Conservation (phyloP, 805 yeast species). For the Kodamaea neixiangensis region DNA sequence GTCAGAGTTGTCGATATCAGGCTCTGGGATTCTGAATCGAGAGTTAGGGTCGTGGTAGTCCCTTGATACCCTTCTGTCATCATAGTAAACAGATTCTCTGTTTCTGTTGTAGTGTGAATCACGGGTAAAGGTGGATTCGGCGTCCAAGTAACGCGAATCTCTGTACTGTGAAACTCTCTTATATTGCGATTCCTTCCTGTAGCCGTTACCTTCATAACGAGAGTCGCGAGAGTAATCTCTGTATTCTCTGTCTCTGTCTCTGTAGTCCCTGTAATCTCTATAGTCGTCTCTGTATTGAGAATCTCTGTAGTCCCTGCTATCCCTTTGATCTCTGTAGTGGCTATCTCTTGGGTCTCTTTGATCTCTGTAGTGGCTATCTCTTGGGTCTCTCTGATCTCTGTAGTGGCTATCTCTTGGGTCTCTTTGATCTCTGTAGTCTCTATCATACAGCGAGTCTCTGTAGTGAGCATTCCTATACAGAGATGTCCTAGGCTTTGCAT, state of each 20-base stretch:
- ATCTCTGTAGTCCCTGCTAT: neutral
- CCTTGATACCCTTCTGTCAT: conserved; percentile 23
- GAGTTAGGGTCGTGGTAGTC: conserved; percentile 19
- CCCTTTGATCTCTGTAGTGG: conserved; percentile 4
- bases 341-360: neutral
- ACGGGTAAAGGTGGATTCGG: neutral
- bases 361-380: neutral
- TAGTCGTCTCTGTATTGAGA: neutral
- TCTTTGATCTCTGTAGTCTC: conserved; percentile 4
- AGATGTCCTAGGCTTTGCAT: conserved; percentile 8
- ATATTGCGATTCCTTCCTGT: conserved; percentile 4
- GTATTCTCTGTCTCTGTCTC: neutral
- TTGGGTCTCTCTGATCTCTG: conserved; percentile 9
- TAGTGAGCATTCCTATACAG: conserved; percentile 6
- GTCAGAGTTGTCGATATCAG: conserved; percentile 34
- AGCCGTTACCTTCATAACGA: neutral
- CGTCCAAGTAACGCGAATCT: conserved; percentile 9
- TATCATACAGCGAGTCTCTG: neutral
- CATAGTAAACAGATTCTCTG: conserved; percentile 37
- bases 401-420: neutral
- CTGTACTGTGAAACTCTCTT: conserved; percentile 12
- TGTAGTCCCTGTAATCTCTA: neutral
- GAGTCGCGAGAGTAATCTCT: neutral
- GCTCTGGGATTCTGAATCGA: conserved; percentile 38
- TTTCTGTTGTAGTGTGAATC: conserved; percentile 13